Evolutionary conservation across 2,329 filamentous ascomycete genomes (phyloP), one percentile per base, ranked within the genome.

Genomic region (Botrytis cinerea): DNA sequence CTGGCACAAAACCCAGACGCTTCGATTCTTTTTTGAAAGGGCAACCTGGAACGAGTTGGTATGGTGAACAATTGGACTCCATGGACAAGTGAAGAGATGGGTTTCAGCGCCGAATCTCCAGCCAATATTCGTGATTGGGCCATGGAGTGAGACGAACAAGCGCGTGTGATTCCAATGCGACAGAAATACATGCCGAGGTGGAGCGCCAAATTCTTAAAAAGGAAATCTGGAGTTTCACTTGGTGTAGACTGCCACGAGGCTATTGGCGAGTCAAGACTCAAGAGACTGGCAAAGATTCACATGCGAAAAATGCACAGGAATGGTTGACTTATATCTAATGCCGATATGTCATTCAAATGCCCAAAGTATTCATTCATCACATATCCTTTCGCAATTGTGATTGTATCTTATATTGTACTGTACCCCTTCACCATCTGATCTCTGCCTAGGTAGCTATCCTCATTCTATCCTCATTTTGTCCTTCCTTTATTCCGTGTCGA

Each of bases 211-310:
- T 10, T 54, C 43, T 63, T 16, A 32, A 64, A 71, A 43, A 48
- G 70, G 60, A 40, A 70, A 46, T 7, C 25, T 43, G 59, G 28
- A 62, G 73, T 75, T 75, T 75, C 75, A 75, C 48, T 60, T 73
- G 57, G 62, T 67, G 43, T 71, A 68, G 54, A 66, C 71, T 75
- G 69, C 69, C 70, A 75, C 73, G 66, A 71, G 73, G 43, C 60
- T 48, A 75, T 75, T 75, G 70, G 73, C 59, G 61, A 70, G 51
- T 25, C 43, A 35, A 68, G 45, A 28, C 35, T 20, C 43, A 35
- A 68, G 45, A 28, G 46, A 40, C 46, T 40, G n/a, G 35, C 35
- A 54, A 54, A 28, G 43, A 35, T 66, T 66, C 70, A 71, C 46
- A 66, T 71, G 70, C 45, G 40, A 57, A 72, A 32, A n/a, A 9